Evolutionary conservation across 768 basidiomycete species (phyloP), one percentile per base, ranked within the genome.

Genomic region (Psilocybe sp.): DNA sequence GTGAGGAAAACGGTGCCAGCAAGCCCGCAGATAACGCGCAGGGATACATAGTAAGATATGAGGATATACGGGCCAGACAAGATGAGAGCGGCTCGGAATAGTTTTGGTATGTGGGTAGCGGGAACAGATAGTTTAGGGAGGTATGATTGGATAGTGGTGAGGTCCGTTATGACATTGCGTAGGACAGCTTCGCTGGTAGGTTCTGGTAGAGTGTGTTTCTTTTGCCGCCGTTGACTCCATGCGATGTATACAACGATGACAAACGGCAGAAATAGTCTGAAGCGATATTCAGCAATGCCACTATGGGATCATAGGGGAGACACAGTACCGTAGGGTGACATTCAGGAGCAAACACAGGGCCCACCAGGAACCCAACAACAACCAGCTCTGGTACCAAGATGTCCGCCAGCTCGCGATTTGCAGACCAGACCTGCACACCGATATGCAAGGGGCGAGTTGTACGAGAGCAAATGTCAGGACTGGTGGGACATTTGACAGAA

Each of bases 321-420:
- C 33, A 53, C 50, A 55, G 31, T 36, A 62, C 63, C 58, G 59
- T 56, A 91, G 67, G 9, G 65, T 67, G 32, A 68, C 65, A 13
- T 76, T 73, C 1, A 77, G 66, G 40, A 86, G 73, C 48, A 94
- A 70, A 69, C 89, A 92, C 15, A 83, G 19, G 0, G 78, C 79
- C 89, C 92, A 95, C 89, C 89, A 94, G 1, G 64, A 62, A 0
- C 77, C 86, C 39, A 96, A 69, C 1, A 78, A 64, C 3, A 94
- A 77, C 72, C 77, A 86, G 45, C 81, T 76, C 46, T 88, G 78
- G 58, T 83, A 77, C 75, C 77, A 80, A 10, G 71, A 64, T 0
- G 73, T 60, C 35, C 74, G 69, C 87, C 89, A 92, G 55, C 73
- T 78, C 31, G 79, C 28, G 1, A 84, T 64, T 59, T 87, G 76